A percentile compares a stretch with the other conserved stretches of the same genome.
Conservation (phyloP, 2,329 filamentous ascomycete species). For the Arthrobotrys megalospora region DNA sequence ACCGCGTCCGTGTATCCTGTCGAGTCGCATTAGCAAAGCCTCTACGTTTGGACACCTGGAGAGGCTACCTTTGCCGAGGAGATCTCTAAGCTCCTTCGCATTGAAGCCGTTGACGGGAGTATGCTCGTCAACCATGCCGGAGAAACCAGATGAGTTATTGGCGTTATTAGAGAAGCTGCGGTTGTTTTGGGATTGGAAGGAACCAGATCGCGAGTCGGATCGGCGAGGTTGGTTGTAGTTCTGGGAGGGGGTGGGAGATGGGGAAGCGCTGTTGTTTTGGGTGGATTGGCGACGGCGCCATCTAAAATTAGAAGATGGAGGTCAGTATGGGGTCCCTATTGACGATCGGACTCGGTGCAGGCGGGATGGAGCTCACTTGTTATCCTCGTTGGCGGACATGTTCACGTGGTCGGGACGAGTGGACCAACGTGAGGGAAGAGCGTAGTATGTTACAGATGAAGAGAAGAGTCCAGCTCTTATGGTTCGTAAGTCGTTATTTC, state of each 20-base stretch:
- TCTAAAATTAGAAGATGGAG: slow-evolving; percentile 2
- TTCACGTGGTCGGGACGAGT: slow-evolving; percentile 9
- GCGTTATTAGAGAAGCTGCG: slow-evolving; percentile 45
- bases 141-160: slow-evolving; percentile 41
- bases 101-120: slow-evolving; percentile 56
- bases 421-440: not conserved
- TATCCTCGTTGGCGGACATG: slow-evolving; percentile 56
- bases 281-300: slow-evolving; percentile 59
- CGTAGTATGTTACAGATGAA: slow-evolving; percentile 16
- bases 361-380: slow-evolving; percentile 38
- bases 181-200: slow-evolving; percentile 48
- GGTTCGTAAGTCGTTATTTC: slow-evolving; percentile 46
- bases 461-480: slow-evolving; percentile 49
- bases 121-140: slow-evolving; percentile 48
- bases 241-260: slow-evolving; percentile 46
- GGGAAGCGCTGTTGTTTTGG: slow-evolving; percentile 51
- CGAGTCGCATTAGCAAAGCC: not conserved
- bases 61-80: slow-evolving; percentile 34
- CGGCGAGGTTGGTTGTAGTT: slow-evolving; percentile 59
- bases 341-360: not conserved
- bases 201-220: slow-evolving; percentile 48
- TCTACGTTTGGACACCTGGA: not conserved
- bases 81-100: slow-evolving; percentile 48
- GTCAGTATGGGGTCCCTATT: not conserved
- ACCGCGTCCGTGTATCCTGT: slow-evolving; percentile 46